Conservation (phyloP, 257 asterid genomes). For the Solanum sejunctum region DNA sequence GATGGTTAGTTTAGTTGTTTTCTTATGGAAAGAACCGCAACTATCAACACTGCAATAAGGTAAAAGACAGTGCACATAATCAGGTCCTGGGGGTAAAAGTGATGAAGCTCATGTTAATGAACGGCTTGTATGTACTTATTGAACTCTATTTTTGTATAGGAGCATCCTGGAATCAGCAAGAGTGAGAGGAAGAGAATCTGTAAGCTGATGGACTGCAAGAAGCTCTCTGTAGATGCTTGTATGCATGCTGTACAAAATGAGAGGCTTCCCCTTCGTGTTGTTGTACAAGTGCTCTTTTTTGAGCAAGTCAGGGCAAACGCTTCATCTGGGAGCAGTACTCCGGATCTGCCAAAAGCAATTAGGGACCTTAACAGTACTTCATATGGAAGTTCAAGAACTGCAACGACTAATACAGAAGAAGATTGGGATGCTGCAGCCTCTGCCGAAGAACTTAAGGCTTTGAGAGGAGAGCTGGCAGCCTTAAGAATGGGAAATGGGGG, state of each 20-base stretch:
- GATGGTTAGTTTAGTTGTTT: neutral
- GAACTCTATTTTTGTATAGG: slow-evolving; percentile 25
- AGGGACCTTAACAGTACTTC: slow-evolving; percentile 64
- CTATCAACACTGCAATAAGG: neutral
- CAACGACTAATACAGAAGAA: slow-evolving; percentile 70
- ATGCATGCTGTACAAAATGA: slow-evolving; percentile 95
- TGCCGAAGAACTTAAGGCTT: slow-evolving; percentile 73
- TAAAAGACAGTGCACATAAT: neutral
- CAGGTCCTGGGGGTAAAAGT: neutral
- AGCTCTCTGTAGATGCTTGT: slow-evolving; percentile 82
- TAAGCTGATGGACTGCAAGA: slow-evolving; percentile 85
- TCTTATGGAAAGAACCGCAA: neutral
- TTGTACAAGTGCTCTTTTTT: slow-evolving; percentile 83
- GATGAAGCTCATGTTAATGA: neutral
- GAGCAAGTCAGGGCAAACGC: slow-evolving; percentile 96
- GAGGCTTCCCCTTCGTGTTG: slow-evolving; percentile 77
- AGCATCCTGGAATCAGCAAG: slow-evolving; percentile 78
- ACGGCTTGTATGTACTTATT: neutral
- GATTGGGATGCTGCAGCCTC: slow-evolving; percentile 97
- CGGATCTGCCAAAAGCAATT: slow-evolving; percentile 76
- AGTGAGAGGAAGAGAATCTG: slow-evolving; percentile 74
- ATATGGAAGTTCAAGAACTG: slow-evolving; percentile 66
- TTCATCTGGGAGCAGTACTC: slow-evolving; percentile 89
- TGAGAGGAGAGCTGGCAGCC: slow-evolving; percentile 77
- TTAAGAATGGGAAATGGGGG: slow-evolving; percentile 53